Conservation (phyloP, 2,329 filamentous ascomycete genomes). For the Trichoderma lentiforme region DNA sequence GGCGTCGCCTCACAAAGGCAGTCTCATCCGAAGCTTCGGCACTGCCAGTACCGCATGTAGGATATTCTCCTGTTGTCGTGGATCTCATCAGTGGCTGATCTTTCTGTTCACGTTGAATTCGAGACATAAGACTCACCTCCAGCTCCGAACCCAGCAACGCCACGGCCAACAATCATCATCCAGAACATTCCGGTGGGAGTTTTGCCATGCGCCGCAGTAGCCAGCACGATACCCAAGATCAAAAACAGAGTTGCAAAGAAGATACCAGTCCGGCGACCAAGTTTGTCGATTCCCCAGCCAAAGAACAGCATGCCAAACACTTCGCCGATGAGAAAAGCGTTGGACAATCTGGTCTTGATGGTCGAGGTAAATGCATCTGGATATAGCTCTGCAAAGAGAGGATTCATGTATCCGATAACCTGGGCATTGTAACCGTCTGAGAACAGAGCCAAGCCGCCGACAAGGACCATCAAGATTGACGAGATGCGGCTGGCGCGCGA, state of each 20-base stretch:
- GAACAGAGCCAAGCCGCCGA: conserved; percentile 31
- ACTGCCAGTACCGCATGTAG: conserved; percentile 28
- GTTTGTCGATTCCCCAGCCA: conserved; percentile 42
- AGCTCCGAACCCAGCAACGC: conserved; percentile 45
- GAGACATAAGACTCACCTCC: conserved; percentile 20
- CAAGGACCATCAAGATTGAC: conserved; percentile 22
- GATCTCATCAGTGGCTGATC: not conserved
- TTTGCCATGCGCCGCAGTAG: conserved; percentile 41
- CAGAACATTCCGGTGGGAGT: conserved; percentile 46
- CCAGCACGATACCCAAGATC: conserved; percentile 44
- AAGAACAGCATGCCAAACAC: conserved; percentile 41
- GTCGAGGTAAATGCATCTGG: conserved; percentile 31
- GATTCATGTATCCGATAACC: conserved; percentile 34
- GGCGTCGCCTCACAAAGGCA: conserved; percentile 24
- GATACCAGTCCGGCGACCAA: conserved; percentile 45
- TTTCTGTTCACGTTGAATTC: not conserved
- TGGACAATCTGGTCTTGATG: conserved; percentile 39
- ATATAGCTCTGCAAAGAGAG: conserved; percentile 31
- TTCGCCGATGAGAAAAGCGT: conserved; percentile 39
- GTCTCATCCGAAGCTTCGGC: conserved; percentile 31
- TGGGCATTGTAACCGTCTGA: conserved; percentile 37
- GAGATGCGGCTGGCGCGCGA: not conserved
- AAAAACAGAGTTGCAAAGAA: conserved; percentile 44
- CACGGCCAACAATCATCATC: conserved; percentile 49
- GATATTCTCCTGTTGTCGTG: conserved; percentile 27